These are phyloP conservation scores for Dendrobium officinale DNA, from an alignment of 106 monocot genomes.

Conservation along the genomic window DNA sequence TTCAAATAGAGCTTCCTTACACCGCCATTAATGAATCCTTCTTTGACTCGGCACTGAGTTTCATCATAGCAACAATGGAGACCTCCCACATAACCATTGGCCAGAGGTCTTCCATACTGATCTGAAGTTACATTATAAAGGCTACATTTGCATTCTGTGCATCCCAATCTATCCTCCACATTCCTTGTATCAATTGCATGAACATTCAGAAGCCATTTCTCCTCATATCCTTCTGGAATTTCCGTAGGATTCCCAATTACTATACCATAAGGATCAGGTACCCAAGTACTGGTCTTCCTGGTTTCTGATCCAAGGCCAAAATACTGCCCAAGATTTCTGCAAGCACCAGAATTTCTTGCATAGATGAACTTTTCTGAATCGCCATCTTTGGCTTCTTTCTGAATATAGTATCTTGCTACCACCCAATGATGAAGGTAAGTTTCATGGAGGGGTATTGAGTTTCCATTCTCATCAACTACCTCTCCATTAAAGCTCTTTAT, in stretches of 20 bases:
- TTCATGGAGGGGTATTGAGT: conserved; percentile 62
- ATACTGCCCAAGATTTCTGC: conserved; percentile 45
- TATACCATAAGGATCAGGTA: conserved; percentile 77
- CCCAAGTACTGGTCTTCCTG: conserved; percentile 50
- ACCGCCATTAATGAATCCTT: conserved; percentile 21
- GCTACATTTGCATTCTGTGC: conserved; percentile 70
- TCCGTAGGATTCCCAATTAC: conserved; percentile 50
- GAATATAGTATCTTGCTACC: conserved; percentile 36
- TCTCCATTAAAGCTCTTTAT: conserved; percentile 75
- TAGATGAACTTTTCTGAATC: conserved; percentile 5
- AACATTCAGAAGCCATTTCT: conserved; percentile 71
- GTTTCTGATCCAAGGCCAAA: conserved; percentile 87
- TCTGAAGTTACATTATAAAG: conserved; percentile 66
- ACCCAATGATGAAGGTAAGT: conserved; percentile 90
- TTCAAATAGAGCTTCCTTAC: conserved; percentile 45
- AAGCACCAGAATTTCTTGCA: conserved; percentile 45
- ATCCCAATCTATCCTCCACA: conserved; percentile 49
- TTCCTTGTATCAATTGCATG: conserved; percentile 85
- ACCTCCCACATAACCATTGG: conserved; percentile 56
- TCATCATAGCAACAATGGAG: conserved; percentile 67
- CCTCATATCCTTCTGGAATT: conserved; percentile 55
- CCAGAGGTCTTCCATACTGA: conserved; percentile 22
- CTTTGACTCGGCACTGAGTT: conserved; percentile 37
- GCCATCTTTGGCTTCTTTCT: not conserved
- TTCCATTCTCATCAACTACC: conserved; percentile 54